Percentiles rank a stretch among this genome's conserved stretches.
Conservation (phyloP, 768 basidiomycete genomes). For the Coprinopsis sp. region DNA sequence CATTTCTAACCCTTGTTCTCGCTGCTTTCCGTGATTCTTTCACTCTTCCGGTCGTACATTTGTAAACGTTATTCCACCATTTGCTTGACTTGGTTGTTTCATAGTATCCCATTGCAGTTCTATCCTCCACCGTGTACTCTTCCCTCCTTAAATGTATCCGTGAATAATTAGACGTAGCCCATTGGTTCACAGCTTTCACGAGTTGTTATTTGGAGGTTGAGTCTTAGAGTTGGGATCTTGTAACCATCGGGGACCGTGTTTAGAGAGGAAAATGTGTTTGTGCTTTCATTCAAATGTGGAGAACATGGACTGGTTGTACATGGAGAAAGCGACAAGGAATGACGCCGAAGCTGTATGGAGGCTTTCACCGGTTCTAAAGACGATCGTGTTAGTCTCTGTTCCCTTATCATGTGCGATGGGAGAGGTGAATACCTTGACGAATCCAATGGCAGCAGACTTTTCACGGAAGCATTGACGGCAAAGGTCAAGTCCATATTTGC, state of each 20-base stretch:
- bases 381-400: neutral
- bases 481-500: conserved; percentile 95
- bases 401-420: neutral
- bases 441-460: conserved; percentile 89
- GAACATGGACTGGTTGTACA: conserved; percentile 2
- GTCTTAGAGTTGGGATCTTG: neutral
- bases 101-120: conserved; percentile 60
- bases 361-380: conserved; percentile 24
- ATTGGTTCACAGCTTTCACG: neutral
- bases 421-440: conserved; percentile 69
- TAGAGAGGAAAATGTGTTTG: neutral
- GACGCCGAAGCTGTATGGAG: neutral
- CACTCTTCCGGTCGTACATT: conserved; percentile 44
- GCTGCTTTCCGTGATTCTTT: conserved; percentile 44
- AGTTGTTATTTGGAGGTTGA: conserved; percentile 9
- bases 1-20: conserved; percentile 56
- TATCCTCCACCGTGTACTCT: conserved; percentile 71
- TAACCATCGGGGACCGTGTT: neutral
- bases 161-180: conserved; percentile 36
- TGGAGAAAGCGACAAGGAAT: conserved; percentile 1
- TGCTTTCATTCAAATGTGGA: conserved; percentile 2
- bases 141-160: conserved; percentile 51
- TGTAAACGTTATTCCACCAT: conserved; percentile 55
- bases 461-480: conserved; percentile 99
- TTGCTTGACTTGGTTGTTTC: conserved; percentile 60